Conservation (phyloP, 306 rosid genomes). For the Vigna trinervia region DNA sequence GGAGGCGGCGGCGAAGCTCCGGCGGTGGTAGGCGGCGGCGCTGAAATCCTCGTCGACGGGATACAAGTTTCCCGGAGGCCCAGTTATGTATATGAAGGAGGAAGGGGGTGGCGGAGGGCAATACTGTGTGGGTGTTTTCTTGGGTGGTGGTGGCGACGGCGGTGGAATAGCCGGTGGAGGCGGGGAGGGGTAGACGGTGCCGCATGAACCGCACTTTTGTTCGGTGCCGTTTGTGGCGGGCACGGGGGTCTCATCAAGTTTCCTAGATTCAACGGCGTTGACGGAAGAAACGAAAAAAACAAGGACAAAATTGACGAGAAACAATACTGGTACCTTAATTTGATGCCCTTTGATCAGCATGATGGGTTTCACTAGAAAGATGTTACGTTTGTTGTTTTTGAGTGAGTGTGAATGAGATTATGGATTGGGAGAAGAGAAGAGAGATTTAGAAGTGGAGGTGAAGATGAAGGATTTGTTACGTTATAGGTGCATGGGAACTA, state of each 20-base stretch:
- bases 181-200: slow-evolving; percentile 36
- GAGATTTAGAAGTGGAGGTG: not conserved
- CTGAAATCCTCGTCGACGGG: slow-evolving; percentile 54
- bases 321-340: slow-evolving; percentile 37
- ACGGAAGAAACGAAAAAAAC: slow-evolving; percentile 27
- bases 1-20: slow-evolving; percentile 27
- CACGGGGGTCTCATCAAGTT: slow-evolving; percentile 46
- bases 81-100: slow-evolving; percentile 48
- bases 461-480: slow-evolving; percentile 47
- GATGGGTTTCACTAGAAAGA: not conserved
- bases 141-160: slow-evolving; percentile 49
- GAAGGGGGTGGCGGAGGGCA: slow-evolving; percentile 57
- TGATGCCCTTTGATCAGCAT: slow-evolving; percentile 40
- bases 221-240: slow-evolving; percentile 30
- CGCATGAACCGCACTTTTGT: slow-evolving; percentile 50
- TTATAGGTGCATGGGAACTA: slow-evolving; percentile 58
- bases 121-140: slow-evolving; percentile 42
- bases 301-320: slow-evolving; percentile 35
- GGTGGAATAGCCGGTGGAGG: slow-evolving; percentile 49
- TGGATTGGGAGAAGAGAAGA: not conserved
- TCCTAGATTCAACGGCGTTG: slow-evolving; percentile 48
- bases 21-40: slow-evolving; percentile 26
- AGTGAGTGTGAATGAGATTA: slow-evolving; percentile 17
- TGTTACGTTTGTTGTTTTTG: not conserved
- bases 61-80: slow-evolving; percentile 57